Evolutionary conservation across 2,329 filamentous ascomycete species (phyloP), one percentile per base, ranked within the genome.

Genomic region (Penicillium sp.): DNA sequence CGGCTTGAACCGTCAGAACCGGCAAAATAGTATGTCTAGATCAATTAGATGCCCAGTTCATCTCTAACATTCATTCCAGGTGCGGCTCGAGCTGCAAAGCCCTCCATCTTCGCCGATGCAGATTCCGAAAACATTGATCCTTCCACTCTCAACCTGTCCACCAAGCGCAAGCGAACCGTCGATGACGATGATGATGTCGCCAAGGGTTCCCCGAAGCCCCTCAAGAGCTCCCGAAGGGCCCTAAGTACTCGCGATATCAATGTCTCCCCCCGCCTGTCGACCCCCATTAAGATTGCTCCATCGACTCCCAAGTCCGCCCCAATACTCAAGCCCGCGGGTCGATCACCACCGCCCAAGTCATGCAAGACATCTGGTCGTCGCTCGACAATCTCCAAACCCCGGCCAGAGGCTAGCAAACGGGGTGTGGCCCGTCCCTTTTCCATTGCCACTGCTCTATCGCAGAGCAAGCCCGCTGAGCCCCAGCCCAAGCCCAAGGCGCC

Each of bases 311-410:
- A 61, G 47, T 71, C 77, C 0, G 69, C 75, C 10, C 74, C 79
- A 9, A 66, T 77, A 12, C 72, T 78, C 31, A 78, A 82, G n/a
- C 82, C 84, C 27, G 85, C 84, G 51, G 85, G 87, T 32, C 84
- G 87, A 45, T 92, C 86, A 2, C 86, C 87, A 2, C 84, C 82
- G 54, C 65, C 72, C 52, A 88, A 86, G 67, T 71, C 80, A 17
- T 77, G 79, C 35, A 77, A 87, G 46, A 71, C 87, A 28, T 79
- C 77, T 34, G 79, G 75, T 57, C 79, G 83, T 42, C 81, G 84
- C 32, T 77, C 78, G 42, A 76, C 74, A 11, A 74, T 73, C n/a
- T 73, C 77, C 4, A 71, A 81, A 61, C 70, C 75, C 30, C 84
- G 86, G 31, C 71, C 89, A 37, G 83, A 90, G 1, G 82, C 84